Percentiles rank a stretch among this genome's conserved stretches.
These are phyloP conservation scores for Salix exigua DNA, from an alignment of 345 rosid genomes.

Conservation along the genomic window DNA sequence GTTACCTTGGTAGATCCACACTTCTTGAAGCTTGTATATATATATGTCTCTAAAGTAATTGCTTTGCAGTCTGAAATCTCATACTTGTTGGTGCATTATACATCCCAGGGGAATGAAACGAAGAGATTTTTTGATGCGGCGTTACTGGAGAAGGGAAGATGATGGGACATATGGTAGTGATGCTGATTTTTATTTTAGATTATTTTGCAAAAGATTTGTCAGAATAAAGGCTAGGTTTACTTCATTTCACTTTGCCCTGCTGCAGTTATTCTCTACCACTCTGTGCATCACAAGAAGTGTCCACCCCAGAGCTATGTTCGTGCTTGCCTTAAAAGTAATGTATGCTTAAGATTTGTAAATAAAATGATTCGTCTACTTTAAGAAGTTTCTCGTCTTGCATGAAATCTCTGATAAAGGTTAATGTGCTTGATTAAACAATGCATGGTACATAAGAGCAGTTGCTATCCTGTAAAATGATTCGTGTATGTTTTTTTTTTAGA, in stretches of 20 bases:
- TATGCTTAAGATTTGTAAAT: constrained; percentile 49
- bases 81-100: constrained; percentile 12
- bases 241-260: constrained; percentile 19
- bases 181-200: not conserved
- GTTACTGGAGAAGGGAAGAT: constrained; percentile 98
- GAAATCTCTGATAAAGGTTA: not conserved
- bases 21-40: not conserved
- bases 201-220: constrained; percentile 6
- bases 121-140: constrained; percentile 76
- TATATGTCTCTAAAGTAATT: not conserved
- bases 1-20: constrained; percentile 59
- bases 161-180: constrained; percentile 86
- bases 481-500: not conserved
- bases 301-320: constrained; percentile 75
- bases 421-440: no score
- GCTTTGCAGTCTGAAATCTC: not conserved
- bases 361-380: not conserved
- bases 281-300: constrained; percentile 87
- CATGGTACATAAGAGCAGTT: not conserved
- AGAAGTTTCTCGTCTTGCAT: not conserved
- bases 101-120: constrained; percentile 74
- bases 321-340: constrained; percentile 97
- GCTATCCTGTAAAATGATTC: not conserved
- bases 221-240: constrained; percentile 14
- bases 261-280: constrained; percentile 91